phyloP scores from a whole-genome alignment of 345 rosid genomes.

The Pistacia integerrima region DNA sequence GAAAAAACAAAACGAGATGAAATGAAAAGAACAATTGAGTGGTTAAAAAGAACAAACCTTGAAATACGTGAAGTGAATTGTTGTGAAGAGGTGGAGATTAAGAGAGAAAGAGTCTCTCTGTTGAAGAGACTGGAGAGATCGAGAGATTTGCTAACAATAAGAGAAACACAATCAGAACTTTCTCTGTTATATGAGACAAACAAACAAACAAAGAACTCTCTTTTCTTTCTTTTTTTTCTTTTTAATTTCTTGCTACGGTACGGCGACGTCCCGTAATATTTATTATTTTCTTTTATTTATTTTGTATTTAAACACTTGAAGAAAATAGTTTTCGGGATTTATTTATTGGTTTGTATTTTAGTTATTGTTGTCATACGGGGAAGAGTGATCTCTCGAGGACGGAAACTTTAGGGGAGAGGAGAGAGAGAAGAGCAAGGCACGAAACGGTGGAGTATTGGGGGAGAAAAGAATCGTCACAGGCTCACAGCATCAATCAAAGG shows the following conservation, averaged over 20 bases:
- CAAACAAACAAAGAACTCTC: neutral
- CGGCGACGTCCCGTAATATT: too few relatives aligned
- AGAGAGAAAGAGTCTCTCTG: neutral
- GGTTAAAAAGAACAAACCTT: conserved; percentile 15
- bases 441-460: conserved; percentile 46
- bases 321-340: neutral
- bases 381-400: conserved; percentile 12
- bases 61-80: conserved; percentile 17
- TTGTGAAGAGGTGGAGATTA: neutral
- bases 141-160: conserved; percentile 37
- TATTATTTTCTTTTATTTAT: too few relatives aligned
- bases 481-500: too few relatives aligned
- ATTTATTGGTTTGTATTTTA: neutral
- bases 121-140: conserved; percentile 27
- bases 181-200: conserved; percentile 28
- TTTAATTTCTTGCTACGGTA: neutral
- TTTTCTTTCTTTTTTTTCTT: neutral
- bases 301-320: too few relatives aligned
- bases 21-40: neutral
- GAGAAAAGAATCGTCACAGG: conserved; percentile 44
- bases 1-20: neutral
- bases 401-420: conserved; percentile 6
- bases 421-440: conserved; percentile 26
- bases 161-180: conserved; percentile 57
- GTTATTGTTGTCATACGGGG: neutral